These are phyloP conservation scores for Mitragyna speciosa DNA, from an alignment of 257 asterid species.

Conservation along the genomic window DNA sequence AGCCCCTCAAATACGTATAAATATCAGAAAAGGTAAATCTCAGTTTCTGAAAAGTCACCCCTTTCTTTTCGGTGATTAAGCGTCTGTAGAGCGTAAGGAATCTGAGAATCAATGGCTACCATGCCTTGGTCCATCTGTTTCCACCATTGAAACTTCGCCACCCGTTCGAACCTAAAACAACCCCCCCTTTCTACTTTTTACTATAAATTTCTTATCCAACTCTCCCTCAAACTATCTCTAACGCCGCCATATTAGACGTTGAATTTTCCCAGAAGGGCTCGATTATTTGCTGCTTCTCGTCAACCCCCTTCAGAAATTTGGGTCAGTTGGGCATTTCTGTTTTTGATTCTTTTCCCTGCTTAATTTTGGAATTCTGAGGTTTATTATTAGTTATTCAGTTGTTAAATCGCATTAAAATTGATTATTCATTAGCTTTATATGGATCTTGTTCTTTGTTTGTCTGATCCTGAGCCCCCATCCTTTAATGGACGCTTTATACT, in stretches of 20 bases:
- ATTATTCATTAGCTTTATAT: neutral
- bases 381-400: neutral
- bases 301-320: neutral
- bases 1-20: conserved; percentile 22
- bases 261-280: neutral
- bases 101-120: conserved; percentile 38
- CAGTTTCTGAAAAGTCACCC: neutral
- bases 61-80: conserved; percentile 6
- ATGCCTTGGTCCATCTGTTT: conserved; percentile 28
- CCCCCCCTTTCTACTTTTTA: conserved; percentile 9
- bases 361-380: neutral
- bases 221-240: neutral
- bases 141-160: conserved; percentile 42
- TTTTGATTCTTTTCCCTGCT: neutral
- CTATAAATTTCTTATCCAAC: conserved; percentile 32
- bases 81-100: conserved; percentile 20
- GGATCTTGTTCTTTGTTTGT: neutral
- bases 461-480: neutral
- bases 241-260: neutral
- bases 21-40: neutral
- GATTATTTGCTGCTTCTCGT: neutral
- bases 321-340: conserved; percentile 7
- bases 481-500: neutral
- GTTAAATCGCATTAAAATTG: neutral
- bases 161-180: conserved; percentile 8